Percentiles rank a stretch among this genome's conserved stretches.
These are phyloP conservation scores for Myotisia sp. DNA, from an alignment of 2,329 filamentous ascomycete species.

Conservation along the genomic window DNA sequence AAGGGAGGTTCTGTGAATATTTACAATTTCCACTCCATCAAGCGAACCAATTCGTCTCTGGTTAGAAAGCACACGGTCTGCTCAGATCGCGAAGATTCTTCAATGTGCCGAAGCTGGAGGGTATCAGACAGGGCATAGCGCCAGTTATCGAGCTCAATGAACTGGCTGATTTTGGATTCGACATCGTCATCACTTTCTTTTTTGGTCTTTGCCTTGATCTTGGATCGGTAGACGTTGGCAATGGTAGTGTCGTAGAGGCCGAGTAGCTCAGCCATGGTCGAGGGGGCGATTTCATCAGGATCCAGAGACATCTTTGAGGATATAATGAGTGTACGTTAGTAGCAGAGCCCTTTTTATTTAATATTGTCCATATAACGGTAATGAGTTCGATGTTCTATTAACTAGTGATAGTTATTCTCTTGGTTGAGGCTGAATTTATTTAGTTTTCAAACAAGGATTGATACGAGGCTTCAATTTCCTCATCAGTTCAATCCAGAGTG, in stretches of 20 bases:
- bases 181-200: slow-evolving; percentile 5
- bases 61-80: slow-evolving; percentile 14
- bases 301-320: slow-evolving; percentile 2
- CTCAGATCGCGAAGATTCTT: slow-evolving; percentile 3
- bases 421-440: too few relatives aligned
- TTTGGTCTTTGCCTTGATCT: slow-evolving; percentile 11
- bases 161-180: slow-evolving; percentile 15
- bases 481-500: too few relatives aligned
- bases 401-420: too few relatives aligned
- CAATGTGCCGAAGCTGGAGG: slow-evolving; percentile 18
- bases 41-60: slow-evolving; percentile 23
- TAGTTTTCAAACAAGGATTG: too few relatives aligned
- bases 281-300: slow-evolving; percentile 8
- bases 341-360: too few relatives aligned
- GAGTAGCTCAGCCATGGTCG: slow-evolving; percentile 9
- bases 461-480: too few relatives aligned
- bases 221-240: slow-evolving; percentile 13
- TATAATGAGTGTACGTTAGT: too few relatives aligned
- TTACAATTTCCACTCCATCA: slow-evolving; percentile 35
- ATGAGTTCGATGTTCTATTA: too few relatives aligned
- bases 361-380: too few relatives aligned
- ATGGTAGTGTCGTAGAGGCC: slow-evolving; percentile 14
- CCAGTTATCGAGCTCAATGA: slow-evolving; percentile 24
- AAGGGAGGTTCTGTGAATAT: slow-evolving; percentile 4
- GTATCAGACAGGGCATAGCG: slow-evolving; percentile 26